Conservation (phyloP, 148 eudicot genomes). For the Tetragonia tetragonoides region DNA sequence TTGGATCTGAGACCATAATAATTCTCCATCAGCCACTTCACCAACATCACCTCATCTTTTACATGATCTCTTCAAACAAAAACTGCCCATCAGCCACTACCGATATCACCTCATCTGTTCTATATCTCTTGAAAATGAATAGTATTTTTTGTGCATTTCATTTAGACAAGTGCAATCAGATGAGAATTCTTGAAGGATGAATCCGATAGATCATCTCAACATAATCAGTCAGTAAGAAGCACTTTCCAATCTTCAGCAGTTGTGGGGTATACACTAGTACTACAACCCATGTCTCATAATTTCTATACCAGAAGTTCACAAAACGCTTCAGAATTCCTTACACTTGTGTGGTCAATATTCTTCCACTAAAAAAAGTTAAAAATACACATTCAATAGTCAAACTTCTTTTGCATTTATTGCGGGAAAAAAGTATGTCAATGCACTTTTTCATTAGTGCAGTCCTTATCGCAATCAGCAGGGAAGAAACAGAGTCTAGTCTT, state of each 20-base stretch:
- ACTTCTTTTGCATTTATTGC: too few species aligned
- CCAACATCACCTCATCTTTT: neutral
- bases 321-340: neutral
- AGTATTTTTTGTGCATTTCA: too few species aligned
- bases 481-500: neutral
- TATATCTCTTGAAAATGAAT: neutral
- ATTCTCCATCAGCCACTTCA: neutral
- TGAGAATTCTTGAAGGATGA: neutral
- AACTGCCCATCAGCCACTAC: neutral
- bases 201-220: neutral
- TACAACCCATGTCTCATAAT: neutral
- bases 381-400: neutral
- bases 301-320: neutral
- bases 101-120: neutral
- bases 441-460: neutral
- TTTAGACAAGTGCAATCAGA: neutral
- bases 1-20: neutral
- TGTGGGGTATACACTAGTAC: neutral
- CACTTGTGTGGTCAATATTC: neutral
- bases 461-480: neutral
- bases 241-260: neutral
- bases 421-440: neutral
- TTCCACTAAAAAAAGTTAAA: neutral
- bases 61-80: neutral
- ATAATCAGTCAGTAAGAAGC: neutral